Base-by-base conservation (phyloP, 1,284 basidiomycete genomes). In the Gymnopus androsaceus region DNA sequence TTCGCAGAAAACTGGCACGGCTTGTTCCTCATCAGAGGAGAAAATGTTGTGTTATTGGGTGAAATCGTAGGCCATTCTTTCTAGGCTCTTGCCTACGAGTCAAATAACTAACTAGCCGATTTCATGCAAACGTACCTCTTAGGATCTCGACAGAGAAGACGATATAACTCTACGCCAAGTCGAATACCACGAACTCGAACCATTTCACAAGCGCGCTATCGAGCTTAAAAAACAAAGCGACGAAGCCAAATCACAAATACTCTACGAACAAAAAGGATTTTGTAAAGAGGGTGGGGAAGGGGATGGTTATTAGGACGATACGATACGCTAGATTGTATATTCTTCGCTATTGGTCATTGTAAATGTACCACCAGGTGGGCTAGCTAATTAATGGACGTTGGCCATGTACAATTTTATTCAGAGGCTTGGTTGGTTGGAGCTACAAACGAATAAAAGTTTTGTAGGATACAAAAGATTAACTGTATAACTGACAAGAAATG, bases 1-100 rank as follows among this genome's bases (percentile, higher is more conserved):
- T 95, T 88, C 67, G 92, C 91, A 21, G 93, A 97, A 67, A 85
- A 84, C 61, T 89, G 87, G 76, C 82, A 88, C 60, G 95, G 96
- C 4, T 81, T 99, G 21, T 95, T 94, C 71, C 82, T 99, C 61
- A 94, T 99, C 62, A 85, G 97, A 63, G 97, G 97, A 47, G 97
- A 99, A 79, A 99, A 99, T 69, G 97, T 99, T 21, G 97, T 99
- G 11, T 76, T 98, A 49, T 76, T 99, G 52, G 97, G 97, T 51
- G 97, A 99, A 81, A 90, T 99, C 57, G 96, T 98, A n/a, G 23
- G n/a, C 14, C 21, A 34, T 38, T 44, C n/a, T 34, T n/a, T 56
- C 48, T 53, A 51, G 37, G 36, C 54, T 42, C 54, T 55, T 6
- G 3, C 21, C 25, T 3, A 50, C 17, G n/a, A n/a, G n/a, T n/a